phyloP scores from a whole-genome alignment of 1,284 basidiomycete genomes.

The Malassezia caprae region DNA sequence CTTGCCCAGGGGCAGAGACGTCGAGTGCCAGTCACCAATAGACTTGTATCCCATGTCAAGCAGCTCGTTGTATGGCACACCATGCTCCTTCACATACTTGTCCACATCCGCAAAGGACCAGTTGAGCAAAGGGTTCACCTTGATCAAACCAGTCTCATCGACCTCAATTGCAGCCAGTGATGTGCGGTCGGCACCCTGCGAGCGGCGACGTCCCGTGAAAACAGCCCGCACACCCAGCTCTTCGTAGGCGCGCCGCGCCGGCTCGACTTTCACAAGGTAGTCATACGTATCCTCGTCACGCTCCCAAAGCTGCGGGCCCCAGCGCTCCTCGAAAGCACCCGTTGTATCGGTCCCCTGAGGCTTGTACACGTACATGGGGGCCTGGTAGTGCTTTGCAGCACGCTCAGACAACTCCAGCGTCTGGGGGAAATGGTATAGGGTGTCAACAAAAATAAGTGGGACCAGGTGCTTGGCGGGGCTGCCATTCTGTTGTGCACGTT shows the following conservation, averaged over 20 bases:
- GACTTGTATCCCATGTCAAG: constrained; percentile 84
- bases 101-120: constrained; percentile 84
- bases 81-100: constrained; percentile 70
- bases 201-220: constrained; percentile 83
- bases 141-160: constrained; percentile 80
- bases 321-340: constrained; percentile 67
- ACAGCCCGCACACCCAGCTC: constrained; percentile 72
- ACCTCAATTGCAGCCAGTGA: constrained; percentile 76
- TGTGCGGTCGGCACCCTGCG: constrained; percentile 79
- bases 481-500: constrained; percentile 25
- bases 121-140: constrained; percentile 83
- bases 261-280: constrained; percentile 90
- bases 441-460: constrained; percentile 57
- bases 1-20: constrained; percentile 54
- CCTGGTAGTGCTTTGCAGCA: constrained; percentile 65
- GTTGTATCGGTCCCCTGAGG: constrained; percentile 64
- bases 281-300: constrained; percentile 80
- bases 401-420: constrained; percentile 76
- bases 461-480: constrained; percentile 34
- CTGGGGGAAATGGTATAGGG: constrained; percentile 88
- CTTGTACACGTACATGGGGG: constrained; percentile 66
- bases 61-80: constrained; percentile 79
- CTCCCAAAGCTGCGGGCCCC: constrained; percentile 80
- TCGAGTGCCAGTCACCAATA: constrained; percentile 96
- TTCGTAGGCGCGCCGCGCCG: constrained; percentile 76